phyloP scores from a whole-genome alignment of 192 early-diverging fungal genomes.

The Rhizophlyctis rosea region DNA sequence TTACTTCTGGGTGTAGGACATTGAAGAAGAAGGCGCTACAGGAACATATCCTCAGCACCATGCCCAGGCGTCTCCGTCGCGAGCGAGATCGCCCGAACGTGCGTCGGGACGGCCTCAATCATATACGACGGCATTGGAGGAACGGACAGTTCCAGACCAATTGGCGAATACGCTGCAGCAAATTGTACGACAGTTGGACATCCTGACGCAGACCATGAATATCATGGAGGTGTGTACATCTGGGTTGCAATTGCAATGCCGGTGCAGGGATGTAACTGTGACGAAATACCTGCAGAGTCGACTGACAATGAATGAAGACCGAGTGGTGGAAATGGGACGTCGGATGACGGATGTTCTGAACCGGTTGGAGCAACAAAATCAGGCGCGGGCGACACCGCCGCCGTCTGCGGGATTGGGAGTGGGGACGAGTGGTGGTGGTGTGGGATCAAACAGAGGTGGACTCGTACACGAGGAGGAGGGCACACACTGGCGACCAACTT shows the following conservation, averaged over 20 bases:
- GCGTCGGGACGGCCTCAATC: neutral
- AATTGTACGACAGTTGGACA: constrained; percentile 51
- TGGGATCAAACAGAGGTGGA: no score
- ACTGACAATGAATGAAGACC: constrained; percentile 50
- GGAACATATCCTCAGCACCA: neutral
- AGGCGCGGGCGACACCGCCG: no score
- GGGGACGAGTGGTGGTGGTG: no score
- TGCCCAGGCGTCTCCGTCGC: no score
- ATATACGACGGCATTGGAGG: constrained; percentile 30
- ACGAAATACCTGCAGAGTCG: constrained; percentile 44
- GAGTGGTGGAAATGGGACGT: constrained; percentile 37
- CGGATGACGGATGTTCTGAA: constrained; percentile 19
- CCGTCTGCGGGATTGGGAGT: no score
- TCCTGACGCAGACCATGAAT: constrained; percentile 60
- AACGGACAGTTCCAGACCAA: constrained; percentile 39
- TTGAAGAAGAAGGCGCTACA: constrained; percentile 1
- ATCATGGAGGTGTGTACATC: constrained; percentile 51
- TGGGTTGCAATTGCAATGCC: no score
- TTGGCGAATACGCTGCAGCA: constrained; percentile 43
- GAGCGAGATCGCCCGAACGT: neutral
- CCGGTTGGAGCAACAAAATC: constrained; percentile 21
- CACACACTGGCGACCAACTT: no score
- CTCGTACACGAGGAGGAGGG: no score
- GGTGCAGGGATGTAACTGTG: no score
- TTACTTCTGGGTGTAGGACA: neutral